Percentiles rank a stretch among this genome's conserved stretches.
phyloP scores from a whole-genome alignment of 495 filamentous ascomycete genomes.

The Trichocladium antarcticum region DNA sequence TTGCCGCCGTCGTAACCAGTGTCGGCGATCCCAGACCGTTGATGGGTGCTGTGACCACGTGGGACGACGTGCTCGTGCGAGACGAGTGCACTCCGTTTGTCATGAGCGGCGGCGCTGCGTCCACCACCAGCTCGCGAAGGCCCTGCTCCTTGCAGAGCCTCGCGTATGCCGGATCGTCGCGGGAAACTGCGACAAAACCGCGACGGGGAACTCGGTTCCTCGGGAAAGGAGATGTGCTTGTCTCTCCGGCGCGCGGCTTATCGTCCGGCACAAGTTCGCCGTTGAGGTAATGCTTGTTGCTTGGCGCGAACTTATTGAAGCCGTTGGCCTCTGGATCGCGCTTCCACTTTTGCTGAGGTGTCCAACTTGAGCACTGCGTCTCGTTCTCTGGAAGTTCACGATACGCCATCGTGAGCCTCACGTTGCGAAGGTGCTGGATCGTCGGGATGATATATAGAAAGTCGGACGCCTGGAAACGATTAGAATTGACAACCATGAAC shows the following conservation, averaged over 20 bases:
- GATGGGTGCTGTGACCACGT: background rate
- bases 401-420: conserved; percentile 46
- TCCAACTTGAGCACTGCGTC: conserved; percentile 25
- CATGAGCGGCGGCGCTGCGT: conserved; percentile 16
- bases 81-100: conserved; percentile 29
- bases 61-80: conserved; percentile 15
- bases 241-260: conserved; percentile 22
- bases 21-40: conserved; percentile 19
- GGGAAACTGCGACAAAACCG: conserved; percentile 32
- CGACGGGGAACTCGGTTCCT: conserved; percentile 37
- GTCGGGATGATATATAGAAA: conserved; percentile 62
- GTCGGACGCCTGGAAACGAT: conserved; percentile 48
- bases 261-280: conserved; percentile 36
- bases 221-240: conserved; percentile 37
- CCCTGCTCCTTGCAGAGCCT: conserved; percentile 39
- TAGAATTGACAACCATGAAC: no score
- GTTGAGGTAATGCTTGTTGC: conserved; percentile 39
- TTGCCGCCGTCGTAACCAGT: conserved; percentile 1
- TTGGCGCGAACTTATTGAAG: conserved; percentile 32
- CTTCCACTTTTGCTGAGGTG: conserved; percentile 40
- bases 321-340: conserved; percentile 38
- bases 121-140: conserved; percentile 27
- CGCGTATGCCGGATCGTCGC: conserved; percentile 38
- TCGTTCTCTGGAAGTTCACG: conserved; percentile 41
- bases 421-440: conserved; percentile 53